These are phyloP conservation scores for Annulohypoxylon nitens DNA, from an alignment of 495 filamentous ascomycete genomes.

Conservation along the genomic window DNA sequence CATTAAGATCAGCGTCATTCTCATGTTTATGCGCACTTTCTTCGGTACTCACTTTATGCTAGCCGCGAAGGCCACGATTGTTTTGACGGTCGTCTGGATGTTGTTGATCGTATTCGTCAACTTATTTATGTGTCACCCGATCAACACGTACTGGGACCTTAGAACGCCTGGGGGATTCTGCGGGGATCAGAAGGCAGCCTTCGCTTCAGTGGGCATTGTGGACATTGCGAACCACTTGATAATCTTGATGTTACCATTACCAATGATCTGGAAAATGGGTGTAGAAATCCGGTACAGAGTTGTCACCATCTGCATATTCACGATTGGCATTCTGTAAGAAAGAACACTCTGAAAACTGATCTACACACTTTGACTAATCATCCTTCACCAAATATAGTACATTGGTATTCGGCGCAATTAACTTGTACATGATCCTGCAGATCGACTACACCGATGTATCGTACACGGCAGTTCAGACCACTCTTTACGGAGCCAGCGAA, in stretches of 20 bases:
- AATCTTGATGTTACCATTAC: slow-evolving; percentile 55
- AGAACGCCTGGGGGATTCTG: slow-evolving; percentile 8
- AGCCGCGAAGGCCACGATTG: slow-evolving; percentile 20
- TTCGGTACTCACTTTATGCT: slow-evolving; percentile 25
- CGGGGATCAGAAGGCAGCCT: slow-evolving; percentile 29
- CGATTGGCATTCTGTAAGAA: slow-evolving; percentile 56
- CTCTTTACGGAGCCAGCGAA: slow-evolving; percentile 38
- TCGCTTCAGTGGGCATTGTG: slow-evolving; percentile 28
- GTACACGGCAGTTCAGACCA: slow-evolving; percentile 26
- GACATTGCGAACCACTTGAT: slow-evolving; percentile 53
- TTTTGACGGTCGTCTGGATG: slow-evolving; percentile 38
- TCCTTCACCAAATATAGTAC: slow-evolving; percentile 21
- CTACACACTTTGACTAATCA: slow-evolving; percentile 14
- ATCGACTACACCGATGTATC: slow-evolving; percentile 32
- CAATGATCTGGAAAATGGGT: slow-evolving; percentile 53
- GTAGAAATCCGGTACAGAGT: slow-evolving; percentile 52
- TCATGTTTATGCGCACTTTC: slow-evolving; percentile 45
- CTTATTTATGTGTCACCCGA: slow-evolving; percentile 36
- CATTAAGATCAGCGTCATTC: slow-evolving; percentile 43
- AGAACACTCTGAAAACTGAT: neutral
- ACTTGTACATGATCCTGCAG: slow-evolving; percentile 23
- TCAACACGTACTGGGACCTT: slow-evolving; percentile 32
- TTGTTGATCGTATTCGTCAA: slow-evolving; percentile 29
- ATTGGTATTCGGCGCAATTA: slow-evolving; percentile 33
- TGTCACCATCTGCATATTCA: slow-evolving; percentile 50